Evolutionary conservation across 2,329 filamentous ascomycete genomes (phyloP), one percentile per base, ranked within the genome.

Genomic region (Arthrobotrys iridis): DNA sequence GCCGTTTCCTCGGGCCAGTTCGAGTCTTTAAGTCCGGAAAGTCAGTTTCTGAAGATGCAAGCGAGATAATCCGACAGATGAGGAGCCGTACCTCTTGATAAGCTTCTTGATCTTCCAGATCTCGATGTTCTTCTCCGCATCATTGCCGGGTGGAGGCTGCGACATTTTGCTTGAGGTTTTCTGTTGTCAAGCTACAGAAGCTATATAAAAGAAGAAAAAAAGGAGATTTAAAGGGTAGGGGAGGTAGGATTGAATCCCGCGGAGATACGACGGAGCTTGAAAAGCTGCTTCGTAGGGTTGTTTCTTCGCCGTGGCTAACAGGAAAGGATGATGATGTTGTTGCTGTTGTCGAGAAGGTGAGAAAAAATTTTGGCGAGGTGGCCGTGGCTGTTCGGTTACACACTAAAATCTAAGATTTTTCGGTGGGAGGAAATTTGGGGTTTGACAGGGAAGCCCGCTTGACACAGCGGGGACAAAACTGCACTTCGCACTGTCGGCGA

Each of bases 81-180:
- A 15, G 15, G 68, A 24, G 46, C 24, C 46, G 8, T 62, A 75
- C 71, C 95, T 92, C 86, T 98, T 99, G 86, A 99, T 97, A 82
- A 99, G 87, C 87, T 99, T 99, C 88, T 99, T 99, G 82, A 99
- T 93, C 77, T 80, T 80, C 85, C 85, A 86, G 81, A 91, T 91
- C 84, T 91, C 89, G 79, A 91, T 90, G 84, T 98, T 99, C 89
- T 98, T 98, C 88, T 99, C 95, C 80, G 94, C 94, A 85, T 98
- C 95, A 85, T 90, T 83, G 89, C 88, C 71, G 71, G 71, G 71
- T 85, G 92, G 89, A 81, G 90, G 86, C 85, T 93, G 90, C 86
- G 91, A 93, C 93, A 96, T 96, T 81, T 85, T 93, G 88, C 40
- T 60, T 15, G 40, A 22, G 40, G 46, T 35, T 33, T 52, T 68